Conservation (phyloP, 495 filamentous ascomycete genomes). For the Hypoxylon lenormandii region DNA sequence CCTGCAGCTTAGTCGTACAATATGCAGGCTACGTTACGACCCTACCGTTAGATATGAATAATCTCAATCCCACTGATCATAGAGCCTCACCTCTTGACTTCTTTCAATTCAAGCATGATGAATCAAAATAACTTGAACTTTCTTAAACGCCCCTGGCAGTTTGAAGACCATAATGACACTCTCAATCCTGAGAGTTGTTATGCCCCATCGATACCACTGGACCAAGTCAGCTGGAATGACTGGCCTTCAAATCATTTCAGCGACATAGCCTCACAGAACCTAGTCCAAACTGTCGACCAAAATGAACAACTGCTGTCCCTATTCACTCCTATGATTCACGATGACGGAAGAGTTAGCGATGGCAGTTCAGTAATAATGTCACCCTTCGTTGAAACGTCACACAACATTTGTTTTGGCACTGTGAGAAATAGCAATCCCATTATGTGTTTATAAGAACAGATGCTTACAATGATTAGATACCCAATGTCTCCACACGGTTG, state of each 20-base stretch:
- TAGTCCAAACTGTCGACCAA: not conserved
- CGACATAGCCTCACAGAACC: not conserved
- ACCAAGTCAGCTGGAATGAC: slow-evolving; percentile 2
- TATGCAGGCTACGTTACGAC: not conserved
- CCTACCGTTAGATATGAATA: not conserved
- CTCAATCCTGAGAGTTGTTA: not conserved
- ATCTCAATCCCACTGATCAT: not conserved
- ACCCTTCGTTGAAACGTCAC: not conserved
- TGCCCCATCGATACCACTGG: not conserved
- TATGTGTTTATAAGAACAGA: no score
- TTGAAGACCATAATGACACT: not conserved
- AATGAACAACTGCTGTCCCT: not conserved
- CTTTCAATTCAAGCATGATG: not conserved
- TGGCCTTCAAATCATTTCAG: not conserved
- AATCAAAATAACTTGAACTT: not conserved
- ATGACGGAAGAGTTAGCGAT: not conserved
- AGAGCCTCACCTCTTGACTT: not conserved
- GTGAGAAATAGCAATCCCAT: not conserved
- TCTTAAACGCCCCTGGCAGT: not conserved
- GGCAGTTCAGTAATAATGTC: not conserved
- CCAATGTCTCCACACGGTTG: not conserved
- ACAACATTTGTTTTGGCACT: slow-evolving; percentile 1
- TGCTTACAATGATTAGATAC: slow-evolving; percentile 1
- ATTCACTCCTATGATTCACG: not conserved
- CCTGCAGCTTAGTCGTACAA: not conserved